These are phyloP conservation scores for Plasmodiophora brassicae DNA, from an alignment of 208 protist species.

Conservation along the genomic window DNA sequence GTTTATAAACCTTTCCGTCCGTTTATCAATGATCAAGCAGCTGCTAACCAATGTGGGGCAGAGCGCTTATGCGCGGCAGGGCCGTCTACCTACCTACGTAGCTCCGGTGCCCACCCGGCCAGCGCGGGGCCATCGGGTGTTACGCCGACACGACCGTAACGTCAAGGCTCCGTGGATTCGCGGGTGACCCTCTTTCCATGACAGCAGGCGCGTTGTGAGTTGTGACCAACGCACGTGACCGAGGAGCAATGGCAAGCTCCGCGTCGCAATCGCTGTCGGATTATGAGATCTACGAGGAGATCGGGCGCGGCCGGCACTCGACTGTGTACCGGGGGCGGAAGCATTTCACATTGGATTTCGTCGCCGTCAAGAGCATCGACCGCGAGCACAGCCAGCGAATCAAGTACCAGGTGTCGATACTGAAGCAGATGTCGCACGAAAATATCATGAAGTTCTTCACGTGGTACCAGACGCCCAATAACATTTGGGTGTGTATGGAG, in stretches of 20 bases:
- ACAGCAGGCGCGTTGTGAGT: too few species aligned
- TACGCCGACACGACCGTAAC: too few species aligned
- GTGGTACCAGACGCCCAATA: slow-evolving; percentile 23
- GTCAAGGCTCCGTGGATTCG: too few species aligned
- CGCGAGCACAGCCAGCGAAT: not conserved
- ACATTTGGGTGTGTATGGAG: not conserved
- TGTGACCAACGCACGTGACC: too few species aligned
- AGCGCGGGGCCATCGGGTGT: too few species aligned
- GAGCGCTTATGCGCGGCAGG: too few species aligned
- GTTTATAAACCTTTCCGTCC: too few species aligned
- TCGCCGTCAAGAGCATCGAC: slow-evolving; percentile 25
- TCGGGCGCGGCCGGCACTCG: not conserved
- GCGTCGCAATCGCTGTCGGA: not conserved
- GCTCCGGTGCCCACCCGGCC: too few species aligned
- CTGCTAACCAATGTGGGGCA: too few species aligned
- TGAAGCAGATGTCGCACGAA: not conserved
- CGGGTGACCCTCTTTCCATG: too few species aligned
- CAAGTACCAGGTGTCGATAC: not conserved
- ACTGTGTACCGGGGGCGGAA: not conserved
- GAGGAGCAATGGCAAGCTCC: not conserved
- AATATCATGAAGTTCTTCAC: slow-evolving; percentile 18
- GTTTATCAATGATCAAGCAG: too few species aligned
- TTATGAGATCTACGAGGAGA: slow-evolving; percentile 31
- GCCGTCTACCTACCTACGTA: too few species aligned
- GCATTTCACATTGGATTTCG: slow-evolving; percentile 29